Conservation (phyloP, 2,329 filamentous ascomycete genomes). For the Stachybotrys elegans region DNA sequence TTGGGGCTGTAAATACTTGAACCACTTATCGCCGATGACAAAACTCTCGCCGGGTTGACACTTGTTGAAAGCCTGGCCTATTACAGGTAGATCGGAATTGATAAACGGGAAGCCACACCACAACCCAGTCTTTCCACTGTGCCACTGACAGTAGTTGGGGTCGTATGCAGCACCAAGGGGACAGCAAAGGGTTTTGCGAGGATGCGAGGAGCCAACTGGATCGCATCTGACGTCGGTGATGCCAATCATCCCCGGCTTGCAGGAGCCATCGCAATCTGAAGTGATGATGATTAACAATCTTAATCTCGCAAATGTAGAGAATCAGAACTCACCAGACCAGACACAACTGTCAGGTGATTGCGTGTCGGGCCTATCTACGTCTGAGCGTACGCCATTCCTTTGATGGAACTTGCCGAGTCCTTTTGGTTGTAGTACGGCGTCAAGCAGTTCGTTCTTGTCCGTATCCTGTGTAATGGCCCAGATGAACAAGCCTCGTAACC, state of each 20-base stretch:
- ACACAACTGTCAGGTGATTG: not conserved
- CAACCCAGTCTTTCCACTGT: not conserved
- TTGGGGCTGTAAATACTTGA: no score
- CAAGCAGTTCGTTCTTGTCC: no score
- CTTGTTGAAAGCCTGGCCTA: not conserved
- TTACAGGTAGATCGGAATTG: not conserved
- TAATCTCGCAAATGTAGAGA: not conserved
- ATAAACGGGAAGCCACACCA: not conserved
- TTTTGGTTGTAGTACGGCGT: no score
- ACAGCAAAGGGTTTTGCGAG: not conserved
- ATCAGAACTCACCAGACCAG: not conserved
- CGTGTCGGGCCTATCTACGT: no score
- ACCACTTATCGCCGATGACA: not conserved
- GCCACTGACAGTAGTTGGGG: not conserved
- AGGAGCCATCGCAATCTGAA: not conserved
- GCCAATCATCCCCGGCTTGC: not conserved
- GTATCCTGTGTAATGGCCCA: no score
- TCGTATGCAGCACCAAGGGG: not conserved
- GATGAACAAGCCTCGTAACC: no score
- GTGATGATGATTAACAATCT: not conserved
- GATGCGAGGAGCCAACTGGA: not conserved
- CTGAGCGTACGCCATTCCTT: no score
- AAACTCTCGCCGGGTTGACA: not conserved
- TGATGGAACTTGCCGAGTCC: no score
- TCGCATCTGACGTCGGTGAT: not conserved